phyloP scores from a whole-genome alignment of 768 basidiomycete genomes.

The Candolleomyces eurysporus region DNA sequence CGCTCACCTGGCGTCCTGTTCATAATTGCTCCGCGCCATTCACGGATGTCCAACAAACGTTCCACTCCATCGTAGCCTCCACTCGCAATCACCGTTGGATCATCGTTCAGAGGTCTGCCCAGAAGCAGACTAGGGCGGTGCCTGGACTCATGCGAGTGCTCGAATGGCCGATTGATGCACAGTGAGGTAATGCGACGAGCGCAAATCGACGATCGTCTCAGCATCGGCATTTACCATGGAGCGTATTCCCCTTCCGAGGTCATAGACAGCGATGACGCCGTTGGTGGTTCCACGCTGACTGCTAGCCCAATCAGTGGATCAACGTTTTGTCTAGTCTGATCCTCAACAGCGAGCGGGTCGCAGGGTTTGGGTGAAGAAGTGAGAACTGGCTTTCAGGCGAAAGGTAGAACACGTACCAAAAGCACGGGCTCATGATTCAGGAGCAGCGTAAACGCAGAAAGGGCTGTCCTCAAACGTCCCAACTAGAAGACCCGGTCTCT shows the following conservation, averaged over 20 bases:
- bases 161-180: slow-evolving; percentile 82
- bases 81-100: slow-evolving; percentile 74
- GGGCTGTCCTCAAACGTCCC: slow-evolving; percentile 89
- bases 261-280: slow-evolving; percentile 64
- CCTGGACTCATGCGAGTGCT: slow-evolving; percentile 69
- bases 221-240: slow-evolving; percentile 22
- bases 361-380: slow-evolving; percentile 48
- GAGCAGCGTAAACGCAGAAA: slow-evolving; percentile 73
- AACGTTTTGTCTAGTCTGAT: slow-evolving; percentile 75
- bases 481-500: slow-evolving; percentile 80
- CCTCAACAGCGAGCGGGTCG: slow-evolving; percentile 56
- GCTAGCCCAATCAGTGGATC: slow-evolving; percentile 88
- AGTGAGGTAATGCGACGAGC: slow-evolving; percentile 71
- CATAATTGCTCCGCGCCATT: slow-evolving; percentile 62
- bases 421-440: slow-evolving; percentile 25
- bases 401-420: slow-evolving; percentile 11
- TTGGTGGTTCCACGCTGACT: slow-evolving; percentile 81
- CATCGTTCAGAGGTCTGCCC: slow-evolving; percentile 46
- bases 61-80: slow-evolving; percentile 82
- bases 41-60: slow-evolving; percentile 74
- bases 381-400: background rate
- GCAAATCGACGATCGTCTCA: slow-evolving; percentile 35
- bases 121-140: slow-evolving; percentile 51
- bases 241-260: slow-evolving; percentile 45
- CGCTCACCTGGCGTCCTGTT: slow-evolving; percentile 74